A percentile compares a stretch with the other conserved stretches of the same genome.
phyloP scores from a whole-genome alignment of 2,329 filamentous ascomycete genomes.

The Atkinsonella hypoxylon region DNA sequence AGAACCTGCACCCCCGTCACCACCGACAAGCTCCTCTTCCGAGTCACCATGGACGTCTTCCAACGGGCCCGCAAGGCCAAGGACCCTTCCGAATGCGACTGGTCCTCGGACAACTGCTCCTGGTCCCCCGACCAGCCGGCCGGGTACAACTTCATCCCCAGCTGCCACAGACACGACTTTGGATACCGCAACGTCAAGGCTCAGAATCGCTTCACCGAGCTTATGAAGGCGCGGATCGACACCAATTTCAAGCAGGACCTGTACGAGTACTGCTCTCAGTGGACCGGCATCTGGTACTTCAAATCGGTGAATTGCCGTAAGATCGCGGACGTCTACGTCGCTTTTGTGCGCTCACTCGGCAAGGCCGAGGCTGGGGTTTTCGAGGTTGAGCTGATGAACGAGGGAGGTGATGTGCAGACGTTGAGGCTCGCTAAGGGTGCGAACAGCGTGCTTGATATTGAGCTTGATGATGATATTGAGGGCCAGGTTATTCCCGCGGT shows the following conservation, averaged over 20 bases:
- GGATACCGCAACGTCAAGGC: constrained; percentile 21
- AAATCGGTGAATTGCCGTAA: constrained; percentile 8
- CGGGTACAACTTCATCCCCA: constrained; percentile 14
- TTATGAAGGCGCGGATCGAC: constrained; percentile 25
- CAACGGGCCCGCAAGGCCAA: constrained; percentile 12
- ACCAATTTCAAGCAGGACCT: constrained; percentile 26
- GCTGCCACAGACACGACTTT: constrained; percentile 16
- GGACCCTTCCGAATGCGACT: constrained; percentile 15
- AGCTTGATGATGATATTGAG: constrained; percentile 8
- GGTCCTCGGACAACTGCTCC: constrained; percentile 15
- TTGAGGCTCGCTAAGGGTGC: not conserved
- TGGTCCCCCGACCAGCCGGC: constrained; percentile 14
- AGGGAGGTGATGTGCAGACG: not conserved
- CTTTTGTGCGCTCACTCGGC: constrained; percentile 11
- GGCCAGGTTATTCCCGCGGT: constrained; percentile 5
- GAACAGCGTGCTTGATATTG: constrained; percentile 1
- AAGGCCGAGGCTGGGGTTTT: constrained; percentile 2
- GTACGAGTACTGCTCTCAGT: constrained; percentile 12
- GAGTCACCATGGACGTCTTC: constrained; percentile 3
- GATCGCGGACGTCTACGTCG: constrained; percentile 13
- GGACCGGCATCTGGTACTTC: constrained; percentile 4
- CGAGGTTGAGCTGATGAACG: not conserved
- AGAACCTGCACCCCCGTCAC: not conserved
- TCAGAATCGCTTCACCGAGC: constrained; percentile 22
- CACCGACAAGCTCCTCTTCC: constrained; percentile 11